Base-by-base conservation (phyloP, 192 early-diverging fungal species). In the Coemansia sp. region DNA sequence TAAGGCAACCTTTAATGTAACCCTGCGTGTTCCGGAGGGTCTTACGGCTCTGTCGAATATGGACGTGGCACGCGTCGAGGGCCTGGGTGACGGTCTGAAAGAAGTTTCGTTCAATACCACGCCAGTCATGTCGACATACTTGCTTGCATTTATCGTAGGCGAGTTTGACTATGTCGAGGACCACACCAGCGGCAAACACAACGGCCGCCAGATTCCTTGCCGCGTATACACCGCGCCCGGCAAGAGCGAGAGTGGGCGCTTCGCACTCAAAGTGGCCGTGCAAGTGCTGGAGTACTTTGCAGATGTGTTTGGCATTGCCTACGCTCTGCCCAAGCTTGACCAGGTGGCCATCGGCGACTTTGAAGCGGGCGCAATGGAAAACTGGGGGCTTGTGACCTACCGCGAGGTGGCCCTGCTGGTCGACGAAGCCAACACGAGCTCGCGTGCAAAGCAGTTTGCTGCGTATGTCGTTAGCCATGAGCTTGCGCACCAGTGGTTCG, bases 1-100 rank as follows among this genome's bases (percentile, higher is more conserved):
- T 49, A 99, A 99, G 82, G 94, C 96, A 27, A 94, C 92, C 0
- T 99, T 97, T 58, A 92, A 95, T 65, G 85, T 96, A 41, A 93
- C 90, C 4, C 82, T 98, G 60, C 83, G 87, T 41, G 92, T 98
- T 31, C 84, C 81, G 25, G 82, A 82, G 26, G 82, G 88, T 14
- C 78, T 94, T 50, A 87, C 86, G 23, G 96, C 94, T 14, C 82
- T 98, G 44, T 93, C 93, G 51, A 98, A 98, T 83, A 97, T 96
- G 93, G 76, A 75, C 5, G 80, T 86, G 10, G 69, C 69, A 24
- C 53, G 21, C 26, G n/a, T 19, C 7, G 23, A 61, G 63, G 30
- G 74, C 62, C 38, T 49, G 31, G 41, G 28, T 16, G 49, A 7
- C 12, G 44, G 18, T 26, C 32, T 52, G 58, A 84, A 53, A 81